Percentiles rank a stretch among this genome's conserved stretches.
These are phyloP conservation scores for Obba rivulosa DNA, from an alignment of 768 basidiomycete genomes.

Conservation along the genomic window DNA sequence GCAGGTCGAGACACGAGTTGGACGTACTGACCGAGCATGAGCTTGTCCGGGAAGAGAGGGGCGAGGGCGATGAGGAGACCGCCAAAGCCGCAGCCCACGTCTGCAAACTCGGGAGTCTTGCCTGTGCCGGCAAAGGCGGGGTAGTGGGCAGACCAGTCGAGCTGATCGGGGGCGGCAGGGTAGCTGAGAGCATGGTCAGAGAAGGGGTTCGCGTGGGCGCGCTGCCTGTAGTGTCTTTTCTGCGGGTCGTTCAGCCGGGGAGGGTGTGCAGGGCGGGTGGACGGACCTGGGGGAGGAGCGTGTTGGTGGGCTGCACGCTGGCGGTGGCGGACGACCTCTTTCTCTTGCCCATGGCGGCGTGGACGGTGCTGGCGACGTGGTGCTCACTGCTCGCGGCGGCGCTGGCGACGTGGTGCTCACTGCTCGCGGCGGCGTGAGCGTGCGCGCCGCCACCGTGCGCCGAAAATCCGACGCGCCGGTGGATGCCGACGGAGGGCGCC, in stretches of 20 bases:
- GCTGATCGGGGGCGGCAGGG: conserved; percentile 64
- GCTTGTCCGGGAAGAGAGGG: conserved; percentile 82
- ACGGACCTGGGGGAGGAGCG: conserved; percentile 28
- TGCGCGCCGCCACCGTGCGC: neutral
- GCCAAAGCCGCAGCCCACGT: conserved; percentile 97
- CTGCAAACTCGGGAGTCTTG: conserved; percentile 87
- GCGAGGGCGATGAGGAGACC: conserved; percentile 87
- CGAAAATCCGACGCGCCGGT: conserved; percentile 5
- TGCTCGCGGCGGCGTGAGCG: neutral
- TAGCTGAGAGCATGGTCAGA: conserved; percentile 88
- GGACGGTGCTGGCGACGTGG: too few species aligned
- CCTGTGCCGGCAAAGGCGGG: conserved; percentile 56
- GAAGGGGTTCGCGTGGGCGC: conserved; percentile 83
- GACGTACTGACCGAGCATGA: conserved; percentile 78
- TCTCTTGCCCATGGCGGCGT: conserved; percentile 22
- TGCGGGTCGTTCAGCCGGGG: conserved; percentile 21
- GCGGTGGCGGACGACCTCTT: conserved; percentile 16
- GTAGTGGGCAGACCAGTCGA: conserved; percentile 84
- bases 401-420: neutral
- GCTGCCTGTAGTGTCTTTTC: conserved; percentile 83
- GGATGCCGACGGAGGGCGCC: conserved; percentile 11
- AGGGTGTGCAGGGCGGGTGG: conserved; percentile 7
- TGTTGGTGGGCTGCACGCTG: conserved; percentile 10
- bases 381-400: neutral
- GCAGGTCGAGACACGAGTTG: neutral